phyloP scores from a whole-genome alignment of 495 filamentous ascomycete species.

The Daldinia grandis region DNA sequence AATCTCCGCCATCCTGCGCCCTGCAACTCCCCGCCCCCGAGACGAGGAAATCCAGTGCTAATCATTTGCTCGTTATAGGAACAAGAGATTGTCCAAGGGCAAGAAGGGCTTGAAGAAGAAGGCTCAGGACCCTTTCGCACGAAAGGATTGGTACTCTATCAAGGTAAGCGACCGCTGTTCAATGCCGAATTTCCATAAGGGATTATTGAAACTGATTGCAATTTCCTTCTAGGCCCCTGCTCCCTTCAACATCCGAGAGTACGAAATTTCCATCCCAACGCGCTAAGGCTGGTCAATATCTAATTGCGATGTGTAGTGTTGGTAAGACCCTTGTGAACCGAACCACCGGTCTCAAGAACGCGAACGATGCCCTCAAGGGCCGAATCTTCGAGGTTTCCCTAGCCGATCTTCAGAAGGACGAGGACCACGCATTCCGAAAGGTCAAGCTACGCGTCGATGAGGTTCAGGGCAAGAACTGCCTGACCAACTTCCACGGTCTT shows the following conservation, averaged over 20 bases:
- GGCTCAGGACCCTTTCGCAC: conserved; percentile 92
- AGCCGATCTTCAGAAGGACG: conserved; percentile 98
- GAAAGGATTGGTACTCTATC: conserved; percentile 98
- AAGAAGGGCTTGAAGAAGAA: conserved; percentile 99
- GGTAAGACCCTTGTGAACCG: conserved; percentile 99
- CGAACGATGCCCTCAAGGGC: conserved; percentile 98
- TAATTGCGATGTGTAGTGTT: conserved; percentile 69
- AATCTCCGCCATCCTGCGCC: conserved; percentile 19
- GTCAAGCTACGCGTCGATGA: conserved; percentile 98
- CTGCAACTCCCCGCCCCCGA: conserved; percentile 25
- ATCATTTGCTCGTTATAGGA: conserved; percentile 74
- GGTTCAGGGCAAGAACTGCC: conserved; percentile 99
- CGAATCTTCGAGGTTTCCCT: conserved; percentile 98
- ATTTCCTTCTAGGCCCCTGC: conserved; percentile 76
- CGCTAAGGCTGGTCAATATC: conserved; percentile 30
- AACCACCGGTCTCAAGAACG: conserved; percentile 99
- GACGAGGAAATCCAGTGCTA: conserved; percentile 48
- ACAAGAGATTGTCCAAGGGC: conserved; percentile 99
- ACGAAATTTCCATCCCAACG: conserved; percentile 54
- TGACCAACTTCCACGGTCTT: conserved; percentile 99
- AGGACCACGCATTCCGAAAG: conserved; percentile 99
- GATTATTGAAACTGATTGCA: conserved; percentile 31
- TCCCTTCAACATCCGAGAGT: conserved; percentile 96
- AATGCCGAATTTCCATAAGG: conserved; percentile 1
- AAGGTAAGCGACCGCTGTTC: conserved; percentile 69